A percentile compares a stretch with the other conserved stretches of the same genome.
phyloP scores from a whole-genome alignment of 2,329 filamentous ascomycete genomes.

The Elsinoe necatrix region DNA sequence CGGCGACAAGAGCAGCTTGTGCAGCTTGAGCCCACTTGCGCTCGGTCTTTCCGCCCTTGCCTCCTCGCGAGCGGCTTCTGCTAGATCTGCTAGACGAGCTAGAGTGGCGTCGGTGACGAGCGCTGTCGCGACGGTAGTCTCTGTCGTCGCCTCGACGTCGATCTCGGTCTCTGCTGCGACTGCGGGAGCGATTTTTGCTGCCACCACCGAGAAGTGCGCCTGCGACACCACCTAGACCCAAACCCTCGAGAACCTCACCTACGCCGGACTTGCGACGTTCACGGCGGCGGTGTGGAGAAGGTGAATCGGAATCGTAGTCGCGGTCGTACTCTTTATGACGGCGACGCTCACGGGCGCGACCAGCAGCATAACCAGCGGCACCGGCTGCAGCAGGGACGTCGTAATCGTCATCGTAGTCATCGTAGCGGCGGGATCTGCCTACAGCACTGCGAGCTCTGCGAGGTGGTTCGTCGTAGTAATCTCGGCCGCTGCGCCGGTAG shows the following conservation, averaged over 20 bases:
- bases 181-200: slow-evolving; percentile 56
- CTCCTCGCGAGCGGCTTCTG: slow-evolving; percentile 42
- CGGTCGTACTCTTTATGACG: slow-evolving; percentile 37
- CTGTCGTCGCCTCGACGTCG: slow-evolving; percentile 44
- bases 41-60: slow-evolving; percentile 44
- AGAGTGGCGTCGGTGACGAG: slow-evolving; percentile 37
- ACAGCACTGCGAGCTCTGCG: slow-evolving; percentile 55
- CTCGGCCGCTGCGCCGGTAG: slow-evolving; percentile 23
- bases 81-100: slow-evolving; percentile 46
- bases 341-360: slow-evolving; percentile 26
- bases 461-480: slow-evolving; percentile 39
- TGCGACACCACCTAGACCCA: slow-evolving; percentile 50
- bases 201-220: slow-evolving; percentile 44
- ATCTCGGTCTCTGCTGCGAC: slow-evolving; percentile 55
- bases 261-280: slow-evolving; percentile 50
- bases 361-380: slow-evolving; percentile 30
- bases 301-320: slow-evolving; percentile 38
- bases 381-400: slow-evolving; percentile 37
- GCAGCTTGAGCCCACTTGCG: slow-evolving; percentile 63
- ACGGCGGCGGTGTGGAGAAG: slow-evolving; percentile 32
- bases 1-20: slow-evolving; percentile 82
- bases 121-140: slow-evolving; percentile 35
- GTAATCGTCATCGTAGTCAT: slow-evolving; percentile 49
- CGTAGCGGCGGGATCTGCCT: slow-evolving; percentile 42
- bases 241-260: slow-evolving; percentile 51